Evolutionary conservation across 192 early-diverging fungal species (phyloP), one percentile per base, ranked within the genome.

Genomic region (Gorgonomyces haynaldii): DNA sequence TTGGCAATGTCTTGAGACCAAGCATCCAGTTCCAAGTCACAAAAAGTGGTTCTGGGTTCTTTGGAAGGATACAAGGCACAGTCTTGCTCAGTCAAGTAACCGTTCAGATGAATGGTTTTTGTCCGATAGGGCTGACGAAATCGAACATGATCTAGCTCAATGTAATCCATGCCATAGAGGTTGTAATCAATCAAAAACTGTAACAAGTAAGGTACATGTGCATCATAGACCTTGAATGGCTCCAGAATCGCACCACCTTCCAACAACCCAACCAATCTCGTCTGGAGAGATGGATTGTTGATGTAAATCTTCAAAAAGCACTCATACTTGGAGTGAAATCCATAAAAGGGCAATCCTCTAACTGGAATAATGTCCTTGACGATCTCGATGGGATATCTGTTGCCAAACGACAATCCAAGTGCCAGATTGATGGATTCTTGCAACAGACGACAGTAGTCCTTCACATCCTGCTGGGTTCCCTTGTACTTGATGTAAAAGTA

Each of bases 171-270:
- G 0, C 88, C 88, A 47, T 82, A 84, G 13, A 95, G 58, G 38
- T 88, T 88, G 53, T 82, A 81, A 46, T 95, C 88, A 40, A 90
- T 69, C 42, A 88, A 65, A 50, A 91, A 91, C 68, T 95, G 91
- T 13, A 87, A 56, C 1, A 76, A 59, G 49, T 83, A 91, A 0
- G 85, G 74, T 26, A 95, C 57, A 59, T 95, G 91, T 6, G 83
- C 64, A 58, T 88, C 91, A 52, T 78, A 82, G 1, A 81, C 70
- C n/a, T 88, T 73, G 43, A 83, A 82, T 6, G 41, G 36, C 0
- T 60, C 69, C 77, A 91, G 74, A 2, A 91, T 70, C 2, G 76
- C 82, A 1, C 88, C 88, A 19, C 65, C 69, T 16, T 72, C 57
- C 49, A 95, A 67, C 34, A 91, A 54, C 10, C 67, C 74, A 15